phyloP scores from a whole-genome alignment of 768 basidiomycete species.

The Melanogaster broomeanus region DNA sequence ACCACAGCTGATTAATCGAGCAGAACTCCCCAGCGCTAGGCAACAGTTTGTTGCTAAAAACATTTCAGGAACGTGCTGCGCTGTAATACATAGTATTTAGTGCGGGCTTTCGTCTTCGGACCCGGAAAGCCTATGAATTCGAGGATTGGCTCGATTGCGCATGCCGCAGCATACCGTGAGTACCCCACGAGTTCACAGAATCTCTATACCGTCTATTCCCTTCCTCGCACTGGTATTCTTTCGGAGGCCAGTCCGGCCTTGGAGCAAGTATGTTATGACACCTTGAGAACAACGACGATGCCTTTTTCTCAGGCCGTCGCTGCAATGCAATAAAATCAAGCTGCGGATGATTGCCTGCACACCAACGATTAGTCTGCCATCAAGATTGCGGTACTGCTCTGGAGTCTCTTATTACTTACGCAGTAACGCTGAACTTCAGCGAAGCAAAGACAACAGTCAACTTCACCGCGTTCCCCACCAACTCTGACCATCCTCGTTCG shows the following conservation, averaged over 20 bases:
- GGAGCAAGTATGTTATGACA: background rate
- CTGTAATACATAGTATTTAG: background rate
- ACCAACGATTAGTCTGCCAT: background rate
- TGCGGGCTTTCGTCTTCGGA: background rate
- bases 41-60: background rate
- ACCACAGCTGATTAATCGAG: too few species aligned
- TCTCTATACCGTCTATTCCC: too few species aligned
- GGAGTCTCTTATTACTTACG: constrained; percentile 19
- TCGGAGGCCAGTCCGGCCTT: background rate
- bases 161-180: too few species aligned
- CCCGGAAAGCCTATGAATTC: background rate
- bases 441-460: constrained; percentile 33
- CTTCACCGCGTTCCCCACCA: constrained; percentile 35
- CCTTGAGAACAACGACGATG: background rate
- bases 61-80: background rate
- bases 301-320: background rate
- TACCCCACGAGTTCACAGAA: too few species aligned
- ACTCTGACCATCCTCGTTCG: constrained; percentile 34
- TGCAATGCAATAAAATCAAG: constrained; percentile 9
- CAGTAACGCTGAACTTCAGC: constrained; percentile 34
- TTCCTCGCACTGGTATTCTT: too few species aligned
- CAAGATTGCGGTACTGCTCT: background rate
- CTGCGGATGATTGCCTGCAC: constrained; percentile 28
- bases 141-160: too few species aligned
- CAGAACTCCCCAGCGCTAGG: too few species aligned